phyloP scores from a whole-genome alignment of 371 early-diverging fungal genomes.

The Mucor indicus region DNA sequence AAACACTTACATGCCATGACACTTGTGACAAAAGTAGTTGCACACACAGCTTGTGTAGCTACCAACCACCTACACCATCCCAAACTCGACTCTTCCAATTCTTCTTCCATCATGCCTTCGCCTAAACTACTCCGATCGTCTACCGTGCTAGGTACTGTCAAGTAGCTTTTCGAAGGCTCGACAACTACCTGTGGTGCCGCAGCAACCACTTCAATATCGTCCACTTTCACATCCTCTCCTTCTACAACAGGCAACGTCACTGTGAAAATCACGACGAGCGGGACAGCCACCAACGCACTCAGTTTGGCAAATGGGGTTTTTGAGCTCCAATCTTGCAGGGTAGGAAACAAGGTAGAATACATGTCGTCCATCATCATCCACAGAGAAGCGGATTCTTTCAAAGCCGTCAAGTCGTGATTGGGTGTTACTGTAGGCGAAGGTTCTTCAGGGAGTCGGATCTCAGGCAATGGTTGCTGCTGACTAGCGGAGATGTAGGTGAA shows the following conservation, averaged over 20 bases:
- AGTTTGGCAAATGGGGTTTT: constrained; percentile 53
- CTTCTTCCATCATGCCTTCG: constrained; percentile 13
- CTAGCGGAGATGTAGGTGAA: constrained; percentile 36
- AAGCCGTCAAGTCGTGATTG: neutral
- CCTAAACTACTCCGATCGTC: constrained; percentile 12
- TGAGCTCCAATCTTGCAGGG: constrained; percentile 45
- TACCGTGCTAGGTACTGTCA: constrained; percentile 26
- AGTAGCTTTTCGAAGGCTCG: constrained; percentile 11
- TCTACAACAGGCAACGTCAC: constrained; percentile 63
- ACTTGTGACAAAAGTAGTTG: constrained; percentile 37
- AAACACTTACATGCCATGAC: constrained; percentile 34
- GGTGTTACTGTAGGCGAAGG: constrained; percentile 7
- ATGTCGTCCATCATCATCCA: constrained; percentile 7
- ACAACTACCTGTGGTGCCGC: constrained; percentile 5
- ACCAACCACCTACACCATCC: constrained; percentile 48
- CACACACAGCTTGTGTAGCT: constrained; percentile 33
- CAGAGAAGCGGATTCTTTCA: constrained; percentile 1
- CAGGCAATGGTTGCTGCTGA: constrained; percentile 1
- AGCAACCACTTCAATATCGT: constrained; percentile 32
- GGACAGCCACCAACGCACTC: constrained; percentile 55
- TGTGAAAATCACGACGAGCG: constrained; percentile 52
- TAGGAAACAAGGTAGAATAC: constrained; percentile 46
- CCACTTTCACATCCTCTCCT: constrained; percentile 30
- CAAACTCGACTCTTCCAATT: constrained; percentile 2
- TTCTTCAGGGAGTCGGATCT: neutral